phyloP scores from a whole-genome alignment of 371 early-diverging fungal species.

The Rhizopus delemar region DNA sequence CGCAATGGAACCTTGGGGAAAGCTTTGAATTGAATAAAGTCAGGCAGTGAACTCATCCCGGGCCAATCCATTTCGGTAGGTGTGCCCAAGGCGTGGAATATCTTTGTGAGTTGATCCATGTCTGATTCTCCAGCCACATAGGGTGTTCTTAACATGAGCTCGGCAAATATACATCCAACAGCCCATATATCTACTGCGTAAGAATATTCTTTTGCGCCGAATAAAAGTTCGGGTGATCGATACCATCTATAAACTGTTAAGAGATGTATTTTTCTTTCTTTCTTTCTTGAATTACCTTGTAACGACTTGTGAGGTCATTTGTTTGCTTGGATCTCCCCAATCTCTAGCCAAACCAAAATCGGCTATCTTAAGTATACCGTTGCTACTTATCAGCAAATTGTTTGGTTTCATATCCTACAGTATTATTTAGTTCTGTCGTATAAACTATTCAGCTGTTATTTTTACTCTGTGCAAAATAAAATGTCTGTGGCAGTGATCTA shows the following conservation, averaged over 20 bases:
- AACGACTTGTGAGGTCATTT: conserved; percentile 94
- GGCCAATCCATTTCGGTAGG: conserved; percentile 98
- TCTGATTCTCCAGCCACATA: conserved; percentile 95
- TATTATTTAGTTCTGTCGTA: background rate
- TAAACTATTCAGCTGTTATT: background rate
- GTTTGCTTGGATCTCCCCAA: conserved; percentile 81
- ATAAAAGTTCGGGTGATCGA: conserved; percentile 97
- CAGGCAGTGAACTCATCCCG: conserved; percentile 75
- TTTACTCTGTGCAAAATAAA: conserved; percentile 93
- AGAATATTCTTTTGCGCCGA: conserved; percentile 91
- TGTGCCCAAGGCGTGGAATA: conserved; percentile 95
- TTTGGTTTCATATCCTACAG: conserved; percentile 98
- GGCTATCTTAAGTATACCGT: conserved; percentile 96
- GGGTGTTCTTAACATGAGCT: conserved; percentile 95
- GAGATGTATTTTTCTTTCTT: background rate
- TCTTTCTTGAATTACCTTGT: conserved; percentile 66
- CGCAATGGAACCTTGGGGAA: conserved; percentile 78
- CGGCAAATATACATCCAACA: conserved; percentile 99
- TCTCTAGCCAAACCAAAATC: conserved; percentile 99
- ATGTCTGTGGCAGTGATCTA: conserved; percentile 91
- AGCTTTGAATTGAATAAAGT: conserved; percentile 62
- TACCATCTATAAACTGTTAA: conserved; percentile 84
- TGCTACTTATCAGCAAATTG: conserved; percentile 92
- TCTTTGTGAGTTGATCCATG: conserved; percentile 92
- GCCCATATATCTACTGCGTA: conserved; percentile 98